Percentiles rank a stretch among this genome's conserved stretches.
Evolutionary conservation across 1,139 yeast genomes (phyloP).

Genomic region (Nadsonia commutata): DNA sequence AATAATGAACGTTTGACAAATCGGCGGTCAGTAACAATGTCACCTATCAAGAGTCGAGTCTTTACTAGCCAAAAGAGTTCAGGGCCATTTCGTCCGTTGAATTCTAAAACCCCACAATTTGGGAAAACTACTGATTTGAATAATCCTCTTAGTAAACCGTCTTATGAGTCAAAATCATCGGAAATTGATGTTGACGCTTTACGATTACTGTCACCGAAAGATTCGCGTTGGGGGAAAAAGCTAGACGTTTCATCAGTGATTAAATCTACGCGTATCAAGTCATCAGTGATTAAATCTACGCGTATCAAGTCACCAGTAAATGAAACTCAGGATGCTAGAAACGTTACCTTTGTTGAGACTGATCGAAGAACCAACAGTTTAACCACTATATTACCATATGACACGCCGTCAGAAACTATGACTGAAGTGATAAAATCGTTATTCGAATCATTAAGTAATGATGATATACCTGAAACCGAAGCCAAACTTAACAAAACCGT

Average conservation of each 20-base stretch:
- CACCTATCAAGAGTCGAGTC: background rate
- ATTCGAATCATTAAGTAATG: background rate
- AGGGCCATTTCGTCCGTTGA: too few species aligned
- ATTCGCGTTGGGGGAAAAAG: background rate
- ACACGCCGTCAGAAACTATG: too few species aligned
- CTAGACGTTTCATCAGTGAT: background rate
- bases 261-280: background rate
- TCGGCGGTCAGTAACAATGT: too few species aligned
- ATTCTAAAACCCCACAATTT: background rate
- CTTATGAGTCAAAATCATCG: background rate
- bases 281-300: too few species aligned
- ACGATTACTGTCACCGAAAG: background rate
- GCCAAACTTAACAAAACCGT: background rate
- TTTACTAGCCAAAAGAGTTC: too few species aligned
- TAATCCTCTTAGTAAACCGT: background rate
- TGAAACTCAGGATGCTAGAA: too few species aligned
- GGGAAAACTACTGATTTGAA: background rate
- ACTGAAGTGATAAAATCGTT: too few species aligned
- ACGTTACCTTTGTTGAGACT: too few species aligned
- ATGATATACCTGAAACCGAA: background rate
- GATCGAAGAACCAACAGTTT: too few species aligned
- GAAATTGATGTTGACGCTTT: background rate
- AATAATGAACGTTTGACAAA: too few species aligned
- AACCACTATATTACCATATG: too few species aligned
- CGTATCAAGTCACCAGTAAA: too few species aligned